Evolutionary conservation across 75 land plant genomes (phyloP).

Genomic region (Pseudotsuga menziesii): DNA sequence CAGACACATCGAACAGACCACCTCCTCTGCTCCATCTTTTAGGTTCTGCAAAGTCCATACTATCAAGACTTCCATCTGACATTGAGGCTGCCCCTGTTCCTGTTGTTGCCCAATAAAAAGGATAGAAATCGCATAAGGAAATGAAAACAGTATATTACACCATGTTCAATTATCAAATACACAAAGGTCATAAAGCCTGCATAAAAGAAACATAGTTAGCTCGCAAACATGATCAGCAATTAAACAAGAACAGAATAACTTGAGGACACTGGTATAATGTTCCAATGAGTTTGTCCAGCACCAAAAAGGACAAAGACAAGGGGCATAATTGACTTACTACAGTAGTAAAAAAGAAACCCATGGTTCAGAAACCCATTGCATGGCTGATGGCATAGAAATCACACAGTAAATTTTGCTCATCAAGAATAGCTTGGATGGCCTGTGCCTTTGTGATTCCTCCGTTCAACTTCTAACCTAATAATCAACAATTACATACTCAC

Average conservation of each 20-base stretch:
- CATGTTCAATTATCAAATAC: background rate
- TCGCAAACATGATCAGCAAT: background rate
- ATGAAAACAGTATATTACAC: background rate
- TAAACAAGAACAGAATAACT: background rate
- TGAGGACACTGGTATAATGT: background rate
- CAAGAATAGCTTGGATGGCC: no score
- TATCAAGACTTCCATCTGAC: background rate
- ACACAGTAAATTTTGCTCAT: no score
- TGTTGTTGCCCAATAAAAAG: conserved; percentile 6
- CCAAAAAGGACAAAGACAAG: background rate
- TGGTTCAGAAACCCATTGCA: no score
- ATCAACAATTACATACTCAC: no score
- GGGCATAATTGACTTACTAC: background rate
- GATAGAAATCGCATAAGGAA: background rate
- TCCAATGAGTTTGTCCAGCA: background rate
- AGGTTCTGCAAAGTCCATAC: conserved; percentile 18
- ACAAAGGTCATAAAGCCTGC: background rate
- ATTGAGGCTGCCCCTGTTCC: background rate
- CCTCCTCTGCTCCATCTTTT: conserved; percentile 71
- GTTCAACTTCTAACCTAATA: no score
- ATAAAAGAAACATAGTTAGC: background rate
- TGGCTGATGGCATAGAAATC: no score
- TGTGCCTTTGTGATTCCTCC: no score
- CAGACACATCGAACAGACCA: conserved; percentile 50
- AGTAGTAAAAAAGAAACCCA: background rate